Evolutionary conservation across 805 yeast genomes (phyloP).

Genomic region (Saturnispora mendoncae): DNA sequence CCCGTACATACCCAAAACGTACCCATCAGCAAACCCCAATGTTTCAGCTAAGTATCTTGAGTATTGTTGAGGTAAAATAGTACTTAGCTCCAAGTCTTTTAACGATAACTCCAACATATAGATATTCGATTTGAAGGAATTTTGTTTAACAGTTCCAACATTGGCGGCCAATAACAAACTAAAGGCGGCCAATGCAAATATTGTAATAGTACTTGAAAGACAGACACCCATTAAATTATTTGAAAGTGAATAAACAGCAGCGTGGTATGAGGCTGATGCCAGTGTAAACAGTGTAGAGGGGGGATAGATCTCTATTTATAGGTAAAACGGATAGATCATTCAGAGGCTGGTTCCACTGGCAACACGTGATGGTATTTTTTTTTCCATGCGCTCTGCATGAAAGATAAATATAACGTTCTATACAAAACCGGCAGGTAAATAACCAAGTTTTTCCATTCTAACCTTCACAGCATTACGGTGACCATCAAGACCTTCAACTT

Average conservation of each 20-base stretch:
- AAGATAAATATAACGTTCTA: too few species aligned
- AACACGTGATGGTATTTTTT: too few species aligned
- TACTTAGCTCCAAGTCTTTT: conserved; percentile 20
- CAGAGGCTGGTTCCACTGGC: too few species aligned
- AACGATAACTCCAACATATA: conserved; percentile 42
- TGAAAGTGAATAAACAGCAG: too few species aligned
- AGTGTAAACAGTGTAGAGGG: too few species aligned
- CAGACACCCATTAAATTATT: too few species aligned
- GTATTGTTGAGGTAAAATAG: conserved; percentile 6
- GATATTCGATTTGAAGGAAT: conserved; percentile 34
- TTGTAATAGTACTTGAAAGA: too few species aligned
- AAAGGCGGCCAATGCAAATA: conserved; percentile 32
- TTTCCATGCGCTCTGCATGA: too few species aligned
- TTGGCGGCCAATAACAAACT: conserved; percentile 41
- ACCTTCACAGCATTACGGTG: conserved; percentile 96
- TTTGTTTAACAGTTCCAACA: conserved; percentile 40
- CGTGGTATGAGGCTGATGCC: too few species aligned
- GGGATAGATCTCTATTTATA: too few species aligned
- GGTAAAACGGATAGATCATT: too few species aligned
- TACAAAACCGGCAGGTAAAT: conserved; percentile 18
- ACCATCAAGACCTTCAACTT: conserved; percentile 93
- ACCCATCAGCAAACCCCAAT: conserved; percentile 37
- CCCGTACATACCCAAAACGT: conserved; percentile 54
- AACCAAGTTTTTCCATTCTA: conserved; percentile 77
- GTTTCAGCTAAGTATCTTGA: conserved; percentile 7